These are phyloP conservation scores for Lachancea thermotolerans DNA, from an alignment of 805 yeast species.

Conservation along the genomic window DNA sequence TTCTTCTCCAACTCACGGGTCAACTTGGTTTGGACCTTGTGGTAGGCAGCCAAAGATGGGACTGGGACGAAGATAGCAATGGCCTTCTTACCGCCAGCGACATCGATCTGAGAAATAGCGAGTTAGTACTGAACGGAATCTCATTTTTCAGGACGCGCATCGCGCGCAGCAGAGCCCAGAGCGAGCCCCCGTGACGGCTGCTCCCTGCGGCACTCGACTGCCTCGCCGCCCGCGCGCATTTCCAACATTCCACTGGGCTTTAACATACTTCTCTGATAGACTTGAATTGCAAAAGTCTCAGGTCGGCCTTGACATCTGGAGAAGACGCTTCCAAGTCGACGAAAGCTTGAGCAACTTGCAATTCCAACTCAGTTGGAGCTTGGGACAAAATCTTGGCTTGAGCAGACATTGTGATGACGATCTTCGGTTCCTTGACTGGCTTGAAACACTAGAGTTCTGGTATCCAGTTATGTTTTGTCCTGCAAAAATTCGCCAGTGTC, in stretches of 20 bases:
- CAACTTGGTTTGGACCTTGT: conserved; percentile 94
- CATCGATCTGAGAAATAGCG: conserved; percentile 55
- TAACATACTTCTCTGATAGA: conserved; percentile 79
- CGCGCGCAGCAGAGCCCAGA: too few species aligned
- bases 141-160: too few species aligned
- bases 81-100: conserved; percentile 97
- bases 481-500: background rate
- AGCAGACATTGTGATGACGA: conserved; percentile 70
- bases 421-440: conserved; percentile 3
- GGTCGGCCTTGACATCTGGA: conserved; percentile 94
- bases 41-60: conserved; percentile 87
- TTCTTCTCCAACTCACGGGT: conserved; percentile 99
- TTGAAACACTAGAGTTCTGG: background rate
- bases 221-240: background rate
- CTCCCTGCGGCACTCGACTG: background rate
- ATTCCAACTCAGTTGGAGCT: conserved; percentile 97
- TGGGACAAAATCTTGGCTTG: conserved; percentile 83
- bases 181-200: too few species aligned
- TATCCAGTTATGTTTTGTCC: background rate
- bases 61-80: conserved; percentile 97
- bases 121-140: background rate
- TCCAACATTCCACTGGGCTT: background rate
- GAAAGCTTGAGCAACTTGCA: conserved; percentile 98
- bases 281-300: conserved; percentile 98
- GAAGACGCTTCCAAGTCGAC: conserved; percentile 89